Evolutionary conservation across 257 asterid species (phyloP), one percentile per base, ranked within the genome.

Genomic region (Solanum etuberosum): DNA sequence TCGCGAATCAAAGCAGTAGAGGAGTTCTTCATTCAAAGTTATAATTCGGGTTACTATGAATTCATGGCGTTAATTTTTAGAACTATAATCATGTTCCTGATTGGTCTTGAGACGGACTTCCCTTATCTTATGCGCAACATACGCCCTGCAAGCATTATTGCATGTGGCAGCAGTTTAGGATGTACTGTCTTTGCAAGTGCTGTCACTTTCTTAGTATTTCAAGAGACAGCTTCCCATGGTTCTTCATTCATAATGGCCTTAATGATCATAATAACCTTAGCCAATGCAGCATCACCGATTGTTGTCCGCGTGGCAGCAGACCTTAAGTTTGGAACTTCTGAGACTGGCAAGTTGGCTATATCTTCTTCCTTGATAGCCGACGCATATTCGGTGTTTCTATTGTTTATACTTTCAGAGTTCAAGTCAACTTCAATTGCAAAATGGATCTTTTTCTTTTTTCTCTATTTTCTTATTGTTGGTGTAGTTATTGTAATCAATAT

Each of bases 91-190:
- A 97, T 97, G 99, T 97, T 96, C 88, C 89, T 96, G 23, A 94
- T 97, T 5, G 99, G 99, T 87, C 97, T 97, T 5, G 99, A 96
- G 92, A 92, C 92, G 77, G 99, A 97, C 86, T 89, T 95, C 42
- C 93, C 99, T 83, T 95, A 97, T 84, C 90, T 96, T 10, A 82
- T 89, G 72, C 98, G 98, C 83, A 93, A 97, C 89, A 43, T 95
- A 35, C 94, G 97, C 7, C 89, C 89, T 5, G 98, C 97, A 9
- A 89, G 92, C 89, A 85, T 92, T 14, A 91, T 97, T 57, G 97
- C 99, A 6, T 88, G 91, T 85, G 91, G 93, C 13, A 93, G 96
- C 90, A 88, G 98, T 87, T 27, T 95, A 0, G 89, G 92, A 34
- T 97, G 98, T 74, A 95, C 98, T 7, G 6, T 95, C 84, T 96